phyloP scores from a whole-genome alignment of 2,329 filamentous ascomycete species.

The Pseudogymnoascus sp. region DNA sequence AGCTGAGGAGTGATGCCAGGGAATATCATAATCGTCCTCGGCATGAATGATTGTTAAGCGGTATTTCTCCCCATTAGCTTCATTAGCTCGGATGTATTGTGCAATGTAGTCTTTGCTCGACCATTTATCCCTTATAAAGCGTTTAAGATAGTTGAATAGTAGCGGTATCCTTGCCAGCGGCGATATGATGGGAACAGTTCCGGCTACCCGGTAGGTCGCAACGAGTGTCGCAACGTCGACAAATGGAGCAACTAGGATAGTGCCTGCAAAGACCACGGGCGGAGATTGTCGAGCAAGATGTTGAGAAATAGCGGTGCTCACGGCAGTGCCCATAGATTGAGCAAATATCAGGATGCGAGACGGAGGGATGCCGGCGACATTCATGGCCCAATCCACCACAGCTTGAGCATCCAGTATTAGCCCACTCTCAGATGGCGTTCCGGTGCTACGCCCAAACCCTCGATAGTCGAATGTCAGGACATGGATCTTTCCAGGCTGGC shows the following conservation, averaged over 20 bases:
- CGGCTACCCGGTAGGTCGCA: constrained; percentile 49
- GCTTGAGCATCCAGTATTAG: constrained; percentile 45
- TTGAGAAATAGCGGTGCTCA: constrained; percentile 26
- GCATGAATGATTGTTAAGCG: too few relatives aligned
- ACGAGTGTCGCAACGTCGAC: constrained; percentile 45
- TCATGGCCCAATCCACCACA: constrained; percentile 45
- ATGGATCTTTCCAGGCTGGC: constrained; percentile 44
- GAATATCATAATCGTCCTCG: too few relatives aligned
- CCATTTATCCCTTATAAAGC: too few relatives aligned
- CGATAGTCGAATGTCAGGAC: constrained; percentile 53
- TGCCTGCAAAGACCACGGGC: constrained; percentile 43
- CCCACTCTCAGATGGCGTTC: constrained; percentile 46
- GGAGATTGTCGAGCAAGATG: constrained; percentile 24
- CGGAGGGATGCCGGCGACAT: constrained; percentile 43
- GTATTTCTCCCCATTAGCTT: too few relatives aligned
- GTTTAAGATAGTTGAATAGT: too few relatives aligned
- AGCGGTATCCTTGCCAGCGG: constrained; percentile 31
- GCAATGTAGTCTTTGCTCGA: too few relatives aligned
- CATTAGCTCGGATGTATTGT: too few relatives aligned
- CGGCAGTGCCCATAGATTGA: constrained; percentile 39
- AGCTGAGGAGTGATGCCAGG: too few relatives aligned
- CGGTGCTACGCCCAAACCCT: constrained; percentile 48
- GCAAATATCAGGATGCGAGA: constrained; percentile 49
- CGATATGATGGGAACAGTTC: constrained; percentile 44
- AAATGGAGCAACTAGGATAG: constrained; percentile 49